Evolutionary conservation across 2,329 filamentous ascomycete species (phyloP).

Genomic region (Diplocarpon mali): DNA sequence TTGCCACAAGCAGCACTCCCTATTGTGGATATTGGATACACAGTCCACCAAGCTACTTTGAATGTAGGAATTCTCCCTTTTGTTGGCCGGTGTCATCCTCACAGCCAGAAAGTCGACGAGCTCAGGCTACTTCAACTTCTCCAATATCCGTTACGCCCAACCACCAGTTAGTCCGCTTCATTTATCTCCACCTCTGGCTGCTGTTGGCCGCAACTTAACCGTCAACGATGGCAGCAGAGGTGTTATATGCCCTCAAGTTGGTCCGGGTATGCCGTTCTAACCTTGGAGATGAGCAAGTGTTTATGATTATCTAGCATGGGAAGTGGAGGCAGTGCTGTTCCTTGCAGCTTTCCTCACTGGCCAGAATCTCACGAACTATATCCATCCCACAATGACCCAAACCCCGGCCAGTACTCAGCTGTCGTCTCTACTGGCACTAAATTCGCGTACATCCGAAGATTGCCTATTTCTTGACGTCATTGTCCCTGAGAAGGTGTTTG

Average conservation of each 20-base stretch:
- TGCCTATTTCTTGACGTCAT: slow-evolving; percentile 38
- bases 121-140: slow-evolving; percentile 29
- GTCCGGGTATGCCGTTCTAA: slow-evolving; percentile 5
- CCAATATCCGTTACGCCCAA: slow-evolving; percentile 35
- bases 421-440: background rate
- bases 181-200: slow-evolving; percentile 32
- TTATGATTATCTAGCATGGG: background rate
- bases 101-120: slow-evolving; percentile 18
- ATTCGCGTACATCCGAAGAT: slow-evolving; percentile 29
- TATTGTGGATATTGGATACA: slow-evolving; percentile 25
- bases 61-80: slow-evolving; percentile 25
- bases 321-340: background rate
- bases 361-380: slow-evolving; percentile 1
- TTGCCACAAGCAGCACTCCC: slow-evolving; percentile 13
- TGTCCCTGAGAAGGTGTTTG: slow-evolving; percentile 31
- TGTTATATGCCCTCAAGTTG: slow-evolving; percentile 15
- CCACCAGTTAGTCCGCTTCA: slow-evolving; percentile 33
- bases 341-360: background rate
- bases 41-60: slow-evolving; percentile 22
- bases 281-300: background rate
- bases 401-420: background rate
- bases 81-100: slow-evolving; percentile 25
- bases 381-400: background rate
- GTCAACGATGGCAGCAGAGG: slow-evolving; percentile 22
- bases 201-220: slow-evolving; percentile 24